Evolutionary conservation across 306 rosid genomes (phyloP), one percentile per base, ranked within the genome.

Genomic region (Datisca glomerata): DNA sequence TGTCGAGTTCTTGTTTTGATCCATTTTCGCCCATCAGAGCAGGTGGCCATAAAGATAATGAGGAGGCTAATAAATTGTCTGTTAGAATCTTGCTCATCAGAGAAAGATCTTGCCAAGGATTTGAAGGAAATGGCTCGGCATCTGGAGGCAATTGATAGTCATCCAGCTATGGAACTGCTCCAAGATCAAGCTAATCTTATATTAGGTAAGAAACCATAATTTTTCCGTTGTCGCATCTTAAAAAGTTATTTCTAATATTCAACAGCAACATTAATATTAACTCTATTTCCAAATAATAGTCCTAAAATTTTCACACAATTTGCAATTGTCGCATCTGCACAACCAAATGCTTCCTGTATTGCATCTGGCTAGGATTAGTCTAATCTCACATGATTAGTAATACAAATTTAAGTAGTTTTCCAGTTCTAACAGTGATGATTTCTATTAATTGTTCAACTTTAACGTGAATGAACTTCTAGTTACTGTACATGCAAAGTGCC

Each of bases 21-120:
- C 57, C 83, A 69, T 49, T 84, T 84, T 61, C 77, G 79, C 49
- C 49, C 17, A n/a, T 74, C 93, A 19, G 91, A 80, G 61, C 81
- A 80, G 72, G 81, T 37, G 43, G 75, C 84, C 19, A 61, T 84
- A 47, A 69, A 64, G 59, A 52, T 80, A 48, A 80, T 80, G 79
- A 80, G 81, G 75, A 68, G 66, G 46, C 81, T 84, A 27, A 23
- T 84, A 32, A 34, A 43, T 55, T 49, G 2, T 46, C 49, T 70
- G 41, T 52, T 56, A 12, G 65, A 51, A 42, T 45, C 62, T 37
- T 52, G 47, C 25, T 47, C 38, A 4, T 4, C 57, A 24, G 77
- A 74, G 40, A 74, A 60, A 43, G 81, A 69, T 57, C 59, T 74
- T 49, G 29, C 58, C 10, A 74, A 49, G 70, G 77, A 74, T 38